Conservation (phyloP, 208 protist genomes). For the Leptomonas seymouri region DNA sequence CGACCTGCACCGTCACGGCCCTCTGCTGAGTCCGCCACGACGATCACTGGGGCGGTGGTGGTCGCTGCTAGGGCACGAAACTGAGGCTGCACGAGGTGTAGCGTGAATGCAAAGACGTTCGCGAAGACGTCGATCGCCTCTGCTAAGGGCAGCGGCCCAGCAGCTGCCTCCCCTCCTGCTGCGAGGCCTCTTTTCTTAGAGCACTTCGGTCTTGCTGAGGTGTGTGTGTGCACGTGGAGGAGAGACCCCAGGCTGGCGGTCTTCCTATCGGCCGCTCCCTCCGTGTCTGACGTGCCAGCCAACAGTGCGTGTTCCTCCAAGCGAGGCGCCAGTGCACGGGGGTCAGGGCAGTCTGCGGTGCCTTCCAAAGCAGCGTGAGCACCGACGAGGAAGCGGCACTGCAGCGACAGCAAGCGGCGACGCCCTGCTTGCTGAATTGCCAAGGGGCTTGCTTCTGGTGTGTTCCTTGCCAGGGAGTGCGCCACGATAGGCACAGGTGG, state of each 20-base stretch:
- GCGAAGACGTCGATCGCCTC: slow-evolving; percentile 27
- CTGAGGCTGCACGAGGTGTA: slow-evolving; percentile 17
- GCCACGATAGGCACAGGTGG: neutral
- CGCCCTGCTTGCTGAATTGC: neutral
- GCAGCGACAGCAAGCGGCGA: neutral
- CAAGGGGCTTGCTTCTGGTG: neutral
- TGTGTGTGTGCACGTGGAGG: neutral
- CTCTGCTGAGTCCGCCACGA: neutral
- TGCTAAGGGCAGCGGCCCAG: neutral
- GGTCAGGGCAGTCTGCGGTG: slow-evolving; percentile 8
- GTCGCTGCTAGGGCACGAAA: slow-evolving; percentile 10
- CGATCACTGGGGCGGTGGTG: slow-evolving; percentile 6
- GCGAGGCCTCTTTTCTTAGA: neutral
- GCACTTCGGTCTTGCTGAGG: neutral
- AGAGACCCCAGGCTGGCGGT: neutral
- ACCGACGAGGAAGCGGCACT: slow-evolving; percentile 23
- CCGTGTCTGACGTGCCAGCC: neutral
- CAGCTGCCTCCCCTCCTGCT: neutral
- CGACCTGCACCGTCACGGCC: neutral
- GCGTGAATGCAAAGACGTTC: slow-evolving; percentile 29
- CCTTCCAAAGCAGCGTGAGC: slow-evolving; percentile 24
- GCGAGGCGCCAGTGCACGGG: slow-evolving; percentile 4
- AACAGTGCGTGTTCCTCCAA: neutral
- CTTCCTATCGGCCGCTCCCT: neutral
- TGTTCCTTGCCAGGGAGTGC: neutral